Evolutionary conservation across 495 filamentous ascomycete genomes (phyloP).

Genomic region (Hypoxylon lenormandii): DNA sequence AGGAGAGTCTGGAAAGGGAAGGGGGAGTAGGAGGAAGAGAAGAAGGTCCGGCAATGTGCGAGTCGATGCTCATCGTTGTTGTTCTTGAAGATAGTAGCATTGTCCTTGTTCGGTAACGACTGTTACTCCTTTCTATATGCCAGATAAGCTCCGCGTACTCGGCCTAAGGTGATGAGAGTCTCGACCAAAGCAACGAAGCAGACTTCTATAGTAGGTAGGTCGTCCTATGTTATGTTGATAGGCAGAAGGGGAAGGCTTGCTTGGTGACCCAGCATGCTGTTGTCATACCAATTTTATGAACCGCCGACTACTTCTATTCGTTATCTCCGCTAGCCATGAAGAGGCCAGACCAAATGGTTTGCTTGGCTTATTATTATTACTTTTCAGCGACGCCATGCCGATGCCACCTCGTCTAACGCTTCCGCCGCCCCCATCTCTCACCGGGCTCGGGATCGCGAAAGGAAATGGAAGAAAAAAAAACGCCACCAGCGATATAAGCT

Average conservation of each 20-base stretch:
- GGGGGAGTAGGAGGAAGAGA: slow-evolving; percentile 4
- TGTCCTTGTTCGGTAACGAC: not conserved
- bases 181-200: not conserved
- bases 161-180: not conserved
- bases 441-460: not conserved
- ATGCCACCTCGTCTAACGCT: slow-evolving; percentile 1
- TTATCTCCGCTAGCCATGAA: not conserved
- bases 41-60: not conserved
- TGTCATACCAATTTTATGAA: not conserved
- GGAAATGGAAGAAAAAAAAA: too few relatives aligned
- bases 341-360: not conserved
- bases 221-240: too few relatives aligned
- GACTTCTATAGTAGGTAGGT: not conserved
- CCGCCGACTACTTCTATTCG: not conserved
- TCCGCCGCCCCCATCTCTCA: not conserved
- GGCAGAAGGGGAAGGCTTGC: not conserved
- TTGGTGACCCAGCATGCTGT: not conserved
- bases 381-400: not conserved
- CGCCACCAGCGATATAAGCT: slow-evolving; percentile 5
- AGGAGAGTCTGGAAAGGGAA: too few relatives aligned
- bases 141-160: too few relatives aligned
- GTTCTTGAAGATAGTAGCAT: not conserved
- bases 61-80: not conserved
- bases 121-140: not conserved
- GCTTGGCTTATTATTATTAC: not conserved